These are phyloP conservation scores for Malus sieversii DNA, from an alignment of 306 rosid species.

Conservation along the genomic window DNA sequence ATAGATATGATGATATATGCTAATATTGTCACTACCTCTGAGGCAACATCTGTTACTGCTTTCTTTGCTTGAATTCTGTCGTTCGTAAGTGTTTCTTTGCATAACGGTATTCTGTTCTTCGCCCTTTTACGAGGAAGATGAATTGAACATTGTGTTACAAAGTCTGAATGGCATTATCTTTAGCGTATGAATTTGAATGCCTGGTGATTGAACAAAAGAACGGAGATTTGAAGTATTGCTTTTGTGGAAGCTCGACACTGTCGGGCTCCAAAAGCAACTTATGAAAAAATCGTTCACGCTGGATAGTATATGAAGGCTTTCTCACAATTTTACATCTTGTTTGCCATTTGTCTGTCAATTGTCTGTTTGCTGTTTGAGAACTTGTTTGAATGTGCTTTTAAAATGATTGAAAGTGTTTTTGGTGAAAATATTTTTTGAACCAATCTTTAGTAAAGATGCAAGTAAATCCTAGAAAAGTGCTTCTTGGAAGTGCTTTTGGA, in stretches of 20 bases:
- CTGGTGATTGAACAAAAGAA: constrained; percentile 63
- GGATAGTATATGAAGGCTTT: constrained; percentile 55
- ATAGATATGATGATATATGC: constrained; percentile 40
- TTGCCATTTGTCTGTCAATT: no score
- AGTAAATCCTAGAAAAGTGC: no score
- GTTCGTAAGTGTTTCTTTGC: no score
- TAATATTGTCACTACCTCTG: constrained; percentile 70
- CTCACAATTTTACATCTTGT: background rate
- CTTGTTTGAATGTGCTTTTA: no score
- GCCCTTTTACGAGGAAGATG: background rate
- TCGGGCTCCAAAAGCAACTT: constrained; percentile 39
- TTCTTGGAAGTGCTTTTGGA: no score
- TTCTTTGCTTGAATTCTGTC: background rate
- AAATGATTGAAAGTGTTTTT: no score
- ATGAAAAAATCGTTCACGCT: constrained; percentile 29
- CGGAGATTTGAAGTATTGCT: constrained; percentile 67
- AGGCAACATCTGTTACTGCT: constrained; percentile 9
- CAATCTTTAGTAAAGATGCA: no score
- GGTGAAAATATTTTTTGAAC: no score
- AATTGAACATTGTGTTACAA: background rate
- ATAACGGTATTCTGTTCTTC: no score
- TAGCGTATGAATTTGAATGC: background rate
- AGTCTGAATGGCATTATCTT: background rate
- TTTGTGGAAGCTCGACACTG: constrained; percentile 35
- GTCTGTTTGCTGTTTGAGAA: no score